A percentile compares a stretch with the other conserved stretches of the same genome.
Evolutionary conservation across 2,329 filamentous ascomycete species (phyloP).

Genomic region (Nemania diffusa): DNA sequence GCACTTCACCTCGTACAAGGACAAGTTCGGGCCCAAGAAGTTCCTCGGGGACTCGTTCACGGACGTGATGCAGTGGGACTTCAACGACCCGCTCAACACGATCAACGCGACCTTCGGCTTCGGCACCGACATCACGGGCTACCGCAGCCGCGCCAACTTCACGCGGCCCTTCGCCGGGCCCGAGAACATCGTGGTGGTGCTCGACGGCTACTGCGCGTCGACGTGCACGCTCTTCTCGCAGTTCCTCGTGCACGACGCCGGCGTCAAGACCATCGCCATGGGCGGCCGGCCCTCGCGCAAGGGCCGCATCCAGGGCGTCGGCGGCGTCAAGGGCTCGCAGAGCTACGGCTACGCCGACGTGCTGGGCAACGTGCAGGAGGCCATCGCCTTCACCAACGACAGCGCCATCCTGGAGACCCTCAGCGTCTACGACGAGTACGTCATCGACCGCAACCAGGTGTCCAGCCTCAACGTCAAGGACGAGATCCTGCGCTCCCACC

Average conservation of each 20-base stretch:
- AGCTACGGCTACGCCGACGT: slow-evolving; percentile 50
- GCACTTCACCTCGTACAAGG: slow-evolving; percentile 61
- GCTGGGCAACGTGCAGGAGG: slow-evolving; percentile 42
- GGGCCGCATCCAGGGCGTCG: slow-evolving; percentile 64
- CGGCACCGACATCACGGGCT: slow-evolving; percentile 61
- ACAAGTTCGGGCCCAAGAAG: slow-evolving; percentile 55
- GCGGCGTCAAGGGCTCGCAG: slow-evolving; percentile 63
- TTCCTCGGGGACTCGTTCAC: slow-evolving; percentile 66
- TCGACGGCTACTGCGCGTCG: slow-evolving; percentile 68
- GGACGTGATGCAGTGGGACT: slow-evolving; percentile 62
- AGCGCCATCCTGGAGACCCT: slow-evolving; percentile 47
- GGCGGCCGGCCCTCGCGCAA: slow-evolving; percentile 58
- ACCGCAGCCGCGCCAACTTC: slow-evolving; percentile 58
- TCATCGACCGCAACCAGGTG: slow-evolving; percentile 48
- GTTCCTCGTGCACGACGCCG: slow-evolving; percentile 62
- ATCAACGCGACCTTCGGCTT: slow-evolving; percentile 55
- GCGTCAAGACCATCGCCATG: slow-evolving; percentile 64
- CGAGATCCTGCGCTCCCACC: slow-evolving; percentile 51
- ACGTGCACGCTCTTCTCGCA: slow-evolving; percentile 68
- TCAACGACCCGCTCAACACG: slow-evolving; percentile 55
- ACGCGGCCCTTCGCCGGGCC: slow-evolving; percentile 63
- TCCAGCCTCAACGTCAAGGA: slow-evolving; percentile 54
- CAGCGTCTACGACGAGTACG: slow-evolving; percentile 48
- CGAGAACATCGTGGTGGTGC: slow-evolving; percentile 68
- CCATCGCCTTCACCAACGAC: slow-evolving; percentile 44